A percentile compares a stretch with the other conserved stretches of the same genome.
Evolutionary conservation across 2,329 filamentous ascomycete species (phyloP).

Genomic region (Pseudonectria foliicola): DNA sequence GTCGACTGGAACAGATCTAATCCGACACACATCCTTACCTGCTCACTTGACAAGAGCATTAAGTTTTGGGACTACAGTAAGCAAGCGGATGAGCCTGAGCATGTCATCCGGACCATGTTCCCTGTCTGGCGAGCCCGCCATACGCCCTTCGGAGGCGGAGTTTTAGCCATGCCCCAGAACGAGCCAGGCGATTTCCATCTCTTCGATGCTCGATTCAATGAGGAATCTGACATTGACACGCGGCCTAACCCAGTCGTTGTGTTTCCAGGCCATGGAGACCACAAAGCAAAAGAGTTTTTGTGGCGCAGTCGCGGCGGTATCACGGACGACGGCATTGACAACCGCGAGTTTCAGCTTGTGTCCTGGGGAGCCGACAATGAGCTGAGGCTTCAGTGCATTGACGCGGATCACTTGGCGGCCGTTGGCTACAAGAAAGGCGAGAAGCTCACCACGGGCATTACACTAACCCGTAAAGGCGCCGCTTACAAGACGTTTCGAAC

Average conservation of each 20-base stretch:
- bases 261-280: constrained; percentile 54
- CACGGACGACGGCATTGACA: constrained; percentile 61
- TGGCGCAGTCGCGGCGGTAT: constrained; percentile 73
- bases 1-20: constrained; percentile 86
- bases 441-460: constrained; percentile 56
- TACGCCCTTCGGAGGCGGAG: constrained; percentile 79
- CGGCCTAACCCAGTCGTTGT: constrained; percentile 44
- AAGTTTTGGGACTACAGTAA: constrained; percentile 81
- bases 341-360: constrained; percentile 86
- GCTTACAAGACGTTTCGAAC: constrained; percentile 80
- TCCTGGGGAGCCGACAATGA: constrained; percentile 88
- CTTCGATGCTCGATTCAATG: constrained; percentile 58
- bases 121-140: constrained; percentile 89
- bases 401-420: constrained; percentile 54
- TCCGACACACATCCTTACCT: constrained; percentile 69
- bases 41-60: constrained; percentile 84
- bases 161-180: constrained; percentile 87
- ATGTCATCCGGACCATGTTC: constrained; percentile 73
- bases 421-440: constrained; percentile 69
- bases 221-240: constrained; percentile 37
- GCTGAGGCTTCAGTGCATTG: constrained; percentile 68
- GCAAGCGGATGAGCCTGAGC: constrained; percentile 58
- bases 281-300: constrained; percentile 82
- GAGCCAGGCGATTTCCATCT: constrained; percentile 79
- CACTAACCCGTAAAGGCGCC: constrained; percentile 75